phyloP scores from a whole-genome alignment of 2,329 filamentous ascomycete genomes.

The Aspergillus pseudonomiae region DNA sequence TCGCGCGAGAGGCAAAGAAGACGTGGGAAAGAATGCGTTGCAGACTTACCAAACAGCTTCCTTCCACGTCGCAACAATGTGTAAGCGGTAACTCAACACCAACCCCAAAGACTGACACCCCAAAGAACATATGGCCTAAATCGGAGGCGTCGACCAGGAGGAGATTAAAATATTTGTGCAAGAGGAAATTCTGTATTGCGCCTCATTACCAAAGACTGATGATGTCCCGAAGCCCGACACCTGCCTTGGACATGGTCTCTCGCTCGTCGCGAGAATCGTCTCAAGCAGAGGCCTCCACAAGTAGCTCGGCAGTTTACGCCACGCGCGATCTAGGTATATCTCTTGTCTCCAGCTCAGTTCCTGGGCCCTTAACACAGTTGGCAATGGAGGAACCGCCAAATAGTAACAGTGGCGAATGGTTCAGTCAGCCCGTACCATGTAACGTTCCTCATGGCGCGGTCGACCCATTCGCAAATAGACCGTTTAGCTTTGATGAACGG shows the following conservation, averaged over 20 bases:
- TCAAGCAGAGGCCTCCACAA: constrained; percentile 25
- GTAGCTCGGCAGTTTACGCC: constrained; percentile 39
- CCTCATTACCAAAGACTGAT: constrained; percentile 67
- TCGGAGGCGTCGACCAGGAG: constrained; percentile 62
- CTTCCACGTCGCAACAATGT: constrained; percentile 36
- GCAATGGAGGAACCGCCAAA: constrained; percentile 30
- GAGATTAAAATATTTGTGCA: constrained; percentile 62
- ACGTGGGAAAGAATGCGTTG: constrained; percentile 58
- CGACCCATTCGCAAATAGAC: constrained; percentile 17
- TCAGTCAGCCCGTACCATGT: constrained; percentile 37
- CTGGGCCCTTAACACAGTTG: constrained; percentile 38
- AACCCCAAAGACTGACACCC: constrained; percentile 35
- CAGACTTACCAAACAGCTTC: constrained; percentile 29
- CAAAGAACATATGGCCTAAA: constrained; percentile 56
- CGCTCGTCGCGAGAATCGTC: constrained; percentile 32
- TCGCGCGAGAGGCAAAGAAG: constrained; percentile 63
- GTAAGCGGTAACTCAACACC: constrained; percentile 54
- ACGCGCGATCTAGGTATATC: constrained; percentile 51
- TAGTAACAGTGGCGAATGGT: constrained; percentile 36
- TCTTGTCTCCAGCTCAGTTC: constrained; percentile 45
- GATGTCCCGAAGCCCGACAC: constrained; percentile 63
- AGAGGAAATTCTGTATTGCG: constrained; percentile 63
- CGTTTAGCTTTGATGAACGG: constrained; percentile 20
- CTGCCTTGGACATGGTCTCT: constrained; percentile 49
- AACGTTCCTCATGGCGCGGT: constrained; percentile 6